These are phyloP conservation scores for Leccinellum rugosiceps DNA, from an alignment of 768 basidiomycete genomes.

Conservation along the genomic window DNA sequence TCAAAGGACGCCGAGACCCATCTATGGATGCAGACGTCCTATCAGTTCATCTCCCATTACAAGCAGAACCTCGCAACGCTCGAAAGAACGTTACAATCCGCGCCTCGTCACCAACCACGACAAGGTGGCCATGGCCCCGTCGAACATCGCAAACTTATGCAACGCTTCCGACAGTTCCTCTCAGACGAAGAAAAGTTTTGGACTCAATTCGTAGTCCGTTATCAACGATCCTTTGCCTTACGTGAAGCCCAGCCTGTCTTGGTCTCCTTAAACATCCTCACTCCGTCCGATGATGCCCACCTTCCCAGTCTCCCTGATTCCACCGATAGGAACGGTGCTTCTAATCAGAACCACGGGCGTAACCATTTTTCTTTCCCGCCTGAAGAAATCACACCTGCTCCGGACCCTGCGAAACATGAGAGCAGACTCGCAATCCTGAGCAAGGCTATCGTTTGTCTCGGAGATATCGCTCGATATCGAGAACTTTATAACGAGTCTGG, in stretches of 20 bases:
- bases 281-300: constrained; percentile 37
- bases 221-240: constrained; percentile 71
- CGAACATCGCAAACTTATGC: constrained; percentile 81
- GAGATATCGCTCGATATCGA: constrained; percentile 91
- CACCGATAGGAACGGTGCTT: constrained; percentile 17
- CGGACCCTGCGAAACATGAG: constrained; percentile 38
- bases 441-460: constrained; percentile 88
- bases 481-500: constrained; percentile 82
- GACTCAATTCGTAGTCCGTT: constrained; percentile 71
- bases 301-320: constrained; percentile 23
- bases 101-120: constrained; percentile 36
- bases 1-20: constrained; percentile 78
- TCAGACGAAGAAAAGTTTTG: constrained; percentile 91
- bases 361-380: constrained; percentile 65
- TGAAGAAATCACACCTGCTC: constrained; percentile 45
- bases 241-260: constrained; percentile 60
- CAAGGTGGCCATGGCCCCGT: constrained; percentile 57
- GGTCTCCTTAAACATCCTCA: constrained; percentile 51
- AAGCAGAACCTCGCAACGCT: constrained; percentile 69
- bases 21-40: constrained; percentile 92
- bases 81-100: constrained; percentile 53
- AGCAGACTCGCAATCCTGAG: constrained; percentile 71
- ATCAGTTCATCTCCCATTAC: constrained; percentile 79
- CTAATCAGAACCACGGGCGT: constrained; percentile 38
- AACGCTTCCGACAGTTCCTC: constrained; percentile 88